Evolutionary conservation across 352 stramenopile species (phyloP), one percentile per base, ranked within the genome.

Genomic region (Globisporangium uncinulatum): DNA sequence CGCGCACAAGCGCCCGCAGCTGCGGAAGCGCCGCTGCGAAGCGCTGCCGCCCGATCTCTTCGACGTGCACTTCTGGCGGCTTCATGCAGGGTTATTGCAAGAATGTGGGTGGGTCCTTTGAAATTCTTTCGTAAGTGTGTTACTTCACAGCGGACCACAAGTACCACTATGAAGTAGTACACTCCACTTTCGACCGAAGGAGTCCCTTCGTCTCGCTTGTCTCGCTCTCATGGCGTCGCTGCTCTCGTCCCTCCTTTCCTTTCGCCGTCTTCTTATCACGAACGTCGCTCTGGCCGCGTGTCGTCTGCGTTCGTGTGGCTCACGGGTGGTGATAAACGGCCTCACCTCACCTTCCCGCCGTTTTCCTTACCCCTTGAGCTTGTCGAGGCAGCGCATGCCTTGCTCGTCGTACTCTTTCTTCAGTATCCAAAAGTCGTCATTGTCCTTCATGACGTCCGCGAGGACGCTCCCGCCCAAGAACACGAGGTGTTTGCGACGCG

Each of bases 341-440:
- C 6, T 21, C 15, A 14, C 41, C 6, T 21, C 15, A 14, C 20
- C 14, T 14, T 46, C 14, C 41, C 15, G n/a, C n/a, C n/a, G n/a
- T 29, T 29, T 4, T 29, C 24, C 47, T 53, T 60, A 71, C 2
- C 61, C 56, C 68, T 92, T 86, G 61, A 92, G 69, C 71, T 92
- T 92, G 71, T 87, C 69, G 45, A 94, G 79, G 65, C 80, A 83
- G 51, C 80, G 78, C 57, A 93, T 66, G n/a, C 94, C 94, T 43
- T 97, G 79, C 70, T 98, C 95, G 46, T 98, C 85, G 73, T 96
- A 98, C 59, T 98, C 92, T 52, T 79, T 79, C 72, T 97, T 97
- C 13, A 89, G 87, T 60, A 97, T 92, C 95, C 95, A 98, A 66
- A 98, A 97, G 51, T 96, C 85, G 62, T 94, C 72, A 42, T 92